Conservation (phyloP, 225 moss, liverwort and hornwort genomes). For the Straminergon stramineum region DNA sequence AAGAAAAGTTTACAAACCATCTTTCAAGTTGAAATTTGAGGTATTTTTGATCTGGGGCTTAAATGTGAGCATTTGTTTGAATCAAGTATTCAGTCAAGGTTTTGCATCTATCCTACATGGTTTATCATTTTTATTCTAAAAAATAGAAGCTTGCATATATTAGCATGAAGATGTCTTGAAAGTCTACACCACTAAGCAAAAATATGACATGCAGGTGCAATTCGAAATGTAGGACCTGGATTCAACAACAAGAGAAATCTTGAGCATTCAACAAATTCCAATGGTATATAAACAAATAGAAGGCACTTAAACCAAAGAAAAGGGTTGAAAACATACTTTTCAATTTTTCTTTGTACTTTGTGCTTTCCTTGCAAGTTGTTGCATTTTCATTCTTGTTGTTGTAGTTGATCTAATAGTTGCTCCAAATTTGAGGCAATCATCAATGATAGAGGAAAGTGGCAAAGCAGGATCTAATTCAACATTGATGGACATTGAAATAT, state of each 20-base stretch:
- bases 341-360: neutral
- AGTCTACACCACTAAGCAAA: neutral
- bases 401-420: neutral
- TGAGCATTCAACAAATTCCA: neutral
- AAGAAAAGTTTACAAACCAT: neutral
- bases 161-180: neutral
- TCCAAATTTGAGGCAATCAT: neutral
- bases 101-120: no score
- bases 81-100: no score
- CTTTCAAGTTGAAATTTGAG: no score
- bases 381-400: neutral
- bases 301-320: neutral
- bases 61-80: no score
- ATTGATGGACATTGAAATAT: neutral
- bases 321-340: neutral
- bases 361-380: neutral
- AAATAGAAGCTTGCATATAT: no score
- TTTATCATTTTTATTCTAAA: no score
- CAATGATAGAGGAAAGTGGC: neutral
- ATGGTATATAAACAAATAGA: neutral
- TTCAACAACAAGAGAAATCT: neutral
- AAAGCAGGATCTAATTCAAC: neutral
- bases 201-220: neutral
- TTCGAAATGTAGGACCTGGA: neutral
- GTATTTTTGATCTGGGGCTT: no score